Conservation (phyloP, 1,284 basidiomycete species). For the Rhodotorula glutinis region DNA sequence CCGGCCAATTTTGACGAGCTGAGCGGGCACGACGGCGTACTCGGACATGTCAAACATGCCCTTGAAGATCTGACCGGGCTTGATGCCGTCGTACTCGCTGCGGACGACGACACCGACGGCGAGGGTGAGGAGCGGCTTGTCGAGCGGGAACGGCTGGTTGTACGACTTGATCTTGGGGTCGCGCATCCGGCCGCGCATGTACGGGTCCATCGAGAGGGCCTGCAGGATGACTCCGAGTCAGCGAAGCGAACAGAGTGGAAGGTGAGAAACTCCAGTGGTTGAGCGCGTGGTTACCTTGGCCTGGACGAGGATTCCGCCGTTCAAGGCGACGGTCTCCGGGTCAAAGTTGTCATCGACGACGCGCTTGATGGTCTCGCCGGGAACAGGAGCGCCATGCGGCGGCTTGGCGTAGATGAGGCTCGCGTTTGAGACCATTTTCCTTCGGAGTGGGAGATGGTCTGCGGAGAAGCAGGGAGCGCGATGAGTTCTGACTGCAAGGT, state of each 20-base stretch:
- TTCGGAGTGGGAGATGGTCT: neutral
- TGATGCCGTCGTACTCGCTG: conserved; percentile 26
- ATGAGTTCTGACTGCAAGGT: too few species aligned
- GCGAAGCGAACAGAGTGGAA: too few species aligned
- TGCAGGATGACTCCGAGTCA: neutral
- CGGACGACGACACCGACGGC: conserved; percentile 37
- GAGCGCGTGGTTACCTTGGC: conserved; percentile 43
- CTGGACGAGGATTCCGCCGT: conserved; percentile 59
- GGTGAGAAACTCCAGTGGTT: too few species aligned
- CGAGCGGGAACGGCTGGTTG: conserved; percentile 30
- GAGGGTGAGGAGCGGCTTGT: conserved; percentile 23
- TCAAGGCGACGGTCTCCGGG: conserved; percentile 53
- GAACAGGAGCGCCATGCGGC: conserved; percentile 54
- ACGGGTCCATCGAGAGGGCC: conserved; percentile 56
- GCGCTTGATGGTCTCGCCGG: conserved; percentile 53
- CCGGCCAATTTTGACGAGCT: conserved; percentile 12
- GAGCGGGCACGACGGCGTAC: conserved; percentile 30
- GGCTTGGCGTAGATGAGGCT: conserved; percentile 49
- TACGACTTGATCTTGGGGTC: conserved; percentile 35
- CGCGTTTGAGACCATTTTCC: conserved; percentile 28
- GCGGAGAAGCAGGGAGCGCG: too few species aligned
- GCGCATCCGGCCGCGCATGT: conserved; percentile 48
- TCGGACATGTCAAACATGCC: conserved; percentile 23
- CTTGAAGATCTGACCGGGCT: conserved; percentile 28
- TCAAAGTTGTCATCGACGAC: conserved; percentile 56